These are phyloP conservation scores for Trichoderma atroviride DNA, from an alignment of 2,329 filamentous ascomycete genomes.

Conservation along the genomic window DNA sequence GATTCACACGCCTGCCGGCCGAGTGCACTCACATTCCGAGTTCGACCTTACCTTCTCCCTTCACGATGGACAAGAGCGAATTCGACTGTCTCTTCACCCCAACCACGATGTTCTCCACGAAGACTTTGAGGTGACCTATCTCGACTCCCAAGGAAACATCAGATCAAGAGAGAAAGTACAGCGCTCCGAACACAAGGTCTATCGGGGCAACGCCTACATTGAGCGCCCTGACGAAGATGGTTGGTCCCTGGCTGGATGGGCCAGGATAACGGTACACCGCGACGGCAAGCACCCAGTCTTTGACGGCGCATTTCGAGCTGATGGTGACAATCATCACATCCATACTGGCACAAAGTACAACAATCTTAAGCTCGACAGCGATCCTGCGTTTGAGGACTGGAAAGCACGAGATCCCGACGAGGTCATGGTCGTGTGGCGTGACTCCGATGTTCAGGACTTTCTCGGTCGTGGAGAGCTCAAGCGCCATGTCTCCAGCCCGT, in stretches of 20 bases:
- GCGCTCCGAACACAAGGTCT: conserved; percentile 77
- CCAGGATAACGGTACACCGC: conserved; percentile 73
- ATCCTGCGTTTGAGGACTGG: conserved; percentile 64
- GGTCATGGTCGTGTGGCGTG: conserved; percentile 87
- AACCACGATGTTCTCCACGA: conserved; percentile 87
- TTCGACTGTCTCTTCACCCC: conserved; percentile 82
- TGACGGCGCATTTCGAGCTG: conserved; percentile 82
- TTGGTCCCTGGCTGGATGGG: conserved; percentile 86
- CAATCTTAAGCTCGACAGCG: conserved; percentile 68
- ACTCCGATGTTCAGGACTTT: conserved; percentile 73
- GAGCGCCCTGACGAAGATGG: conserved; percentile 59
- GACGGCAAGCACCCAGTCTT: conserved; percentile 83
- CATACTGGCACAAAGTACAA: conserved; percentile 75
- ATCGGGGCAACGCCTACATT: conserved; percentile 76
- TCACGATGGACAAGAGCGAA: conserved; percentile 64
- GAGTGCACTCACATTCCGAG: conserved; percentile 75
- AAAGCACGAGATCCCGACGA: conserved; percentile 58
- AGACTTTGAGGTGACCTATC: conserved; percentile 71
- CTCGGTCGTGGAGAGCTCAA: conserved; percentile 63
- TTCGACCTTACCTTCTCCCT: conserved; percentile 86
- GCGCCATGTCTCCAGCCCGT: conserved; percentile 51
- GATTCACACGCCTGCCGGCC: conserved; percentile 77
- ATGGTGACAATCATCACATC: conserved; percentile 84
- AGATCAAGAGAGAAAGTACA: conserved; percentile 68
- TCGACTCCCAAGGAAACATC: conserved; percentile 72